Evolutionary conservation across 2,329 filamentous ascomycete species (phyloP).

Genomic region (Juglanconis oblonga): DNA sequence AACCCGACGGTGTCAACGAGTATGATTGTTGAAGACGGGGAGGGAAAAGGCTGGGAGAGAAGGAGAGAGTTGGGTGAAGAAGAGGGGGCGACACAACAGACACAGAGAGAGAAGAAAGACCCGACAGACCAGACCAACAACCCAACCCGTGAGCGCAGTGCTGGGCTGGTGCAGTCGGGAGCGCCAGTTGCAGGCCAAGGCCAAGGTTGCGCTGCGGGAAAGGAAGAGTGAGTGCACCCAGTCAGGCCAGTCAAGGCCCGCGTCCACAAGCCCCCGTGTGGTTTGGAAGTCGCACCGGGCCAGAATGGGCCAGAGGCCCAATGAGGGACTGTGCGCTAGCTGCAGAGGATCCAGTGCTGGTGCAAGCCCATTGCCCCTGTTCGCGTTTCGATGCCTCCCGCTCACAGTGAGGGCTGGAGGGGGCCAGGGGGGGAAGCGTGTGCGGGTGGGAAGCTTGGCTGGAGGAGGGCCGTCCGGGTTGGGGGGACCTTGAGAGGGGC

Average conservation of each 20-base stretch:
- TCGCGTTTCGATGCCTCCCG: background rate
- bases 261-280: background rate
- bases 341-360: no score
- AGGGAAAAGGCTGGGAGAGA: constrained; percentile 15
- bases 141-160: constrained; percentile 4
- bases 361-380: background rate
- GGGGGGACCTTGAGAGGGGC: background rate
- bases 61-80: constrained; percentile 13
- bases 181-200: no score
- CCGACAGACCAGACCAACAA: constrained; percentile 4
- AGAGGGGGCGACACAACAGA: constrained; percentile 15
- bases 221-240: no score
- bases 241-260: no score
- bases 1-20: constrained; percentile 2
- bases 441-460: no score
- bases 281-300: background rate
- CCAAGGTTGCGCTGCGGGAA: no score
- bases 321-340: background rate
- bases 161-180: background rate
- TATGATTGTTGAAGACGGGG: constrained; percentile 14
- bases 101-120: constrained; percentile 14
- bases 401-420: background rate
- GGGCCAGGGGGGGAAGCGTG: no score
- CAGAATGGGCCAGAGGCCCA: background rate
- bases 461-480: background rate